A percentile compares a stretch with the other conserved stretches of the same genome.
phyloP scores from a whole-genome alignment of 495 filamentous ascomycete species.

The Wilcoxina mikolae region DNA sequence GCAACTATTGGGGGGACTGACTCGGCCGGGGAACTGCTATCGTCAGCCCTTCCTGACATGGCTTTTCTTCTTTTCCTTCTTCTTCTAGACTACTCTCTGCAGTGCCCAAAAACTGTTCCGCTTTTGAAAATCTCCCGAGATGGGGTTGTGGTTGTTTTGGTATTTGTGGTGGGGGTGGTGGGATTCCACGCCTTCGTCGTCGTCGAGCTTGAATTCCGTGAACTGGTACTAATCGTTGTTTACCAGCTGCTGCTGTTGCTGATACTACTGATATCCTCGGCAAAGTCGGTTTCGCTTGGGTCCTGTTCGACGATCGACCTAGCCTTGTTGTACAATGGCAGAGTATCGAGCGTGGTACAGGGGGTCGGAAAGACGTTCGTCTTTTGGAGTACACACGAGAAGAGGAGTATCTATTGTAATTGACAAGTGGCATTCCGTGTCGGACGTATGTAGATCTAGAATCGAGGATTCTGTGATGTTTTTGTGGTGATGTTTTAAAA shows the following conservation, averaged over 20 bases:
- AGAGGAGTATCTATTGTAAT: neutral
- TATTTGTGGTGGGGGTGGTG: neutral
- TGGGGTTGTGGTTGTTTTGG: neutral
- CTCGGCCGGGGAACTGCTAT: conserved; percentile 5
- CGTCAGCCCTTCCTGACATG: conserved; percentile 1
- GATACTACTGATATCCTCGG: neutral
- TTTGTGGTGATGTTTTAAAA: too few species aligned
- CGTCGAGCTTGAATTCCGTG: neutral
- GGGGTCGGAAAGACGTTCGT: neutral
- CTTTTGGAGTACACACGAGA: neutral
- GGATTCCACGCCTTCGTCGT: neutral
- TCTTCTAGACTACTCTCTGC: neutral
- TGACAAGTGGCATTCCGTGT: conserved; percentile 5
- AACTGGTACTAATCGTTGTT: neutral
- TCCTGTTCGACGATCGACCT: neutral
- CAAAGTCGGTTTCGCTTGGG: neutral
- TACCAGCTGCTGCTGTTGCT: neutral
- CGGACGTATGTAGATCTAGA: too few species aligned
- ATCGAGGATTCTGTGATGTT: too few species aligned
- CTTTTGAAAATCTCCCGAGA: neutral
- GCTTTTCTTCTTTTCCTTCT: neutral
- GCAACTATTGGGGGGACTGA: conserved; percentile 28
- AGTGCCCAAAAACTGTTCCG: neutral
- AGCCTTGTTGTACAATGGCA: neutral
- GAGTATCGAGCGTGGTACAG: neutral